These are phyloP conservation scores for Silybum marianum DNA, from an alignment of 129 eudicot genomes.

Conservation along the genomic window DNA sequence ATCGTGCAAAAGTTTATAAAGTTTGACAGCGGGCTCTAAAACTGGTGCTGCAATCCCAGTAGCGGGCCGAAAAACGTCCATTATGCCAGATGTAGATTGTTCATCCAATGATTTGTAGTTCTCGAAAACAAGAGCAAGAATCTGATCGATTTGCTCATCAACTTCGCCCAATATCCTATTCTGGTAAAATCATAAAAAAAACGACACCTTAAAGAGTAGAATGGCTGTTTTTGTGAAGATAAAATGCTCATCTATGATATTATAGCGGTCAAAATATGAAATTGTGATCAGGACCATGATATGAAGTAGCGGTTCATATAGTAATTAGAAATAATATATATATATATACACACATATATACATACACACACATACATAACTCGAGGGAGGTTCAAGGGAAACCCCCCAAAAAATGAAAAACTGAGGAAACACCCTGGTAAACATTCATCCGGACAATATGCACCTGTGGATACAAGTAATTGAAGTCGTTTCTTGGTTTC, in stretches of 20 bases:
- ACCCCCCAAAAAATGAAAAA: too few relatives aligned
- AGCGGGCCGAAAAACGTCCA: constrained; percentile 71
- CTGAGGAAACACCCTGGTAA: too few relatives aligned
- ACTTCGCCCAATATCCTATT: constrained; percentile 78
- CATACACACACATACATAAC: too few relatives aligned
- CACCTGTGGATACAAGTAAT: too few relatives aligned
- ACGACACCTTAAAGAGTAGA: neutral
- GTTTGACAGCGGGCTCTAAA: constrained; percentile 72
- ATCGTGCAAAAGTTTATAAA: constrained; percentile 73
- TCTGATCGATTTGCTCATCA: constrained; percentile 71
- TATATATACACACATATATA: too few relatives aligned
- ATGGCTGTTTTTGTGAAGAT: too few relatives aligned
- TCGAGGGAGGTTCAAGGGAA: too few relatives aligned
- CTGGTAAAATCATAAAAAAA: constrained; percentile 44
- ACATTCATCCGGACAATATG: too few relatives aligned
- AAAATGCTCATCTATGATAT: too few relatives aligned
- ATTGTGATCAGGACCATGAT: too few relatives aligned
- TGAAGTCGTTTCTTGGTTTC: too few relatives aligned
- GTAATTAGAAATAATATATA: neutral
- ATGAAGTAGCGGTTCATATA: neutral
- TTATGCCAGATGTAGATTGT: constrained; percentile 63
- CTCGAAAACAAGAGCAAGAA: constrained; percentile 66
- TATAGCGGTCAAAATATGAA: too few relatives aligned
- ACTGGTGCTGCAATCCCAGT: constrained; percentile 62
- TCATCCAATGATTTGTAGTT: constrained; percentile 82